A percentile compares a stretch with the other conserved stretches of the same genome.
phyloP scores from a whole-genome alignment of 2,329 filamentous ascomycete genomes.

The Neofusicoccum parvum region DNA sequence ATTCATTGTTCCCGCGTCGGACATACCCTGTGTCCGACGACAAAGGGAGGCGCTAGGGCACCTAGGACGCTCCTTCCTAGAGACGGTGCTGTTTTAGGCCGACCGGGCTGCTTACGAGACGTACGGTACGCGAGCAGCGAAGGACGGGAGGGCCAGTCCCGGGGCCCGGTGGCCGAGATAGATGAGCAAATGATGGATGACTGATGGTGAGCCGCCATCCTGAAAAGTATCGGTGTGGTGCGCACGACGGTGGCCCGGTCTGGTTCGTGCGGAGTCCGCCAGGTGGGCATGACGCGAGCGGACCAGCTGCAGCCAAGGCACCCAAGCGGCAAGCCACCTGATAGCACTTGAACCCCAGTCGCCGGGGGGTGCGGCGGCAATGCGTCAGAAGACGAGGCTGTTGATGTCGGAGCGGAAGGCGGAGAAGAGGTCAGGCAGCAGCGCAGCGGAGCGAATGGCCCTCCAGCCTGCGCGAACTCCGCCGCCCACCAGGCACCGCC shows the following conservation, averaged over 20 bases:
- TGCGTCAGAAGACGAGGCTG: constrained; percentile 4
- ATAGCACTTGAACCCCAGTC: not conserved
- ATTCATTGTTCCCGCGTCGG: not conserved
- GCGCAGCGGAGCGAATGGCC: not conserved
- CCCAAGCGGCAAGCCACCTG: not conserved
- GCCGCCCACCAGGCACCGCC: not conserved
- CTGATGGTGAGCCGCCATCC: not conserved
- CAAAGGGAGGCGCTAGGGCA: not conserved
- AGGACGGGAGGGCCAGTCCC: not conserved
- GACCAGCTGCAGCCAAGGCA: constrained; percentile 1
- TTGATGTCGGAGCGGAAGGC: not conserved
- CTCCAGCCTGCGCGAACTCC: not conserved
- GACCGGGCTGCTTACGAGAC: constrained; percentile 9
- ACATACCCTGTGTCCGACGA: not conserved
- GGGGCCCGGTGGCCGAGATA: not conserved
- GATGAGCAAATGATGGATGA: not conserved
- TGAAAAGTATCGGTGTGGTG: not conserved
- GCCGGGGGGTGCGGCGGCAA: not conserved
- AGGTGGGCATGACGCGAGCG: not conserved
- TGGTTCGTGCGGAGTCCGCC: not conserved
- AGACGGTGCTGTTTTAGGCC: not conserved
- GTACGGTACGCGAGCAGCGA: not conserved
- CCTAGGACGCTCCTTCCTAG: not conserved
- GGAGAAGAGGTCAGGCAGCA: not conserved
- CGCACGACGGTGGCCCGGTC: not conserved